phyloP scores from a whole-genome alignment of 768 basidiomycete genomes.

The Mycena sanguinolenta region DNA sequence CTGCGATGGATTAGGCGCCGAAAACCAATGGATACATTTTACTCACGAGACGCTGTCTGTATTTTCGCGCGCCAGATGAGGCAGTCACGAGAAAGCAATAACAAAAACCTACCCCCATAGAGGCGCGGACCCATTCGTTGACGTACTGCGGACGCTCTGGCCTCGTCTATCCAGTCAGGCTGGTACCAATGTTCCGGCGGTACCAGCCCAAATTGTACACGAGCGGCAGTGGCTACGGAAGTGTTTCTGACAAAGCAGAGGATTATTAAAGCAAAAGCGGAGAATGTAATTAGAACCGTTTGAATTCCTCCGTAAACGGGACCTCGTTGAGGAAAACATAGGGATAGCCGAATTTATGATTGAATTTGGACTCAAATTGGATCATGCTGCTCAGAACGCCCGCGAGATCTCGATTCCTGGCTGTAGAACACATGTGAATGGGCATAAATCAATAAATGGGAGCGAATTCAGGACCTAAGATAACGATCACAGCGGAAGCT shows the following conservation, averaged over 20 bases:
- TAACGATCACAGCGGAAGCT: constrained; percentile 71
- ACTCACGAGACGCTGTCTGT: constrained; percentile 16
- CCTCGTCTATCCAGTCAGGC: constrained; percentile 80
- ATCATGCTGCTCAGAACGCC: constrained; percentile 62
- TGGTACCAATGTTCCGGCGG: constrained; percentile 75
- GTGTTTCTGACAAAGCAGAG: neutral
- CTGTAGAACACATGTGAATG: neutral
- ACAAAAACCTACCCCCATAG: constrained; percentile 49
- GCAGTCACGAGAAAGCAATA: neutral
- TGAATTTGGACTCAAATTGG: constrained; percentile 69
- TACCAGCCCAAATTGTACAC: constrained; percentile 64
- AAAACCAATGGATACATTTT: neutral
- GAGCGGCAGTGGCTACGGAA: constrained; percentile 42
- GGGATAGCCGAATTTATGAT: constrained; percentile 68
- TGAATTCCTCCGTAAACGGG: constrained; percentile 67
- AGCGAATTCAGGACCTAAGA: constrained; percentile 53
- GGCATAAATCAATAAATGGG: neutral
- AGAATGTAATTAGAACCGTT: constrained; percentile 44
- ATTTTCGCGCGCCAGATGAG: neutral
- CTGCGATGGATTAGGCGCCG: neutral
- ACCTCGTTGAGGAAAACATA: constrained; percentile 77
- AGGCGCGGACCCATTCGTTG: constrained; percentile 66
- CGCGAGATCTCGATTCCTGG: constrained; percentile 56
- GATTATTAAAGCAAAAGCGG: neutral
- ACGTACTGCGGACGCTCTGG: constrained; percentile 64